Evolutionary conservation across 2,329 filamentous ascomycete species (phyloP).

Genomic region (Pseudocercospora cruenta): DNA sequence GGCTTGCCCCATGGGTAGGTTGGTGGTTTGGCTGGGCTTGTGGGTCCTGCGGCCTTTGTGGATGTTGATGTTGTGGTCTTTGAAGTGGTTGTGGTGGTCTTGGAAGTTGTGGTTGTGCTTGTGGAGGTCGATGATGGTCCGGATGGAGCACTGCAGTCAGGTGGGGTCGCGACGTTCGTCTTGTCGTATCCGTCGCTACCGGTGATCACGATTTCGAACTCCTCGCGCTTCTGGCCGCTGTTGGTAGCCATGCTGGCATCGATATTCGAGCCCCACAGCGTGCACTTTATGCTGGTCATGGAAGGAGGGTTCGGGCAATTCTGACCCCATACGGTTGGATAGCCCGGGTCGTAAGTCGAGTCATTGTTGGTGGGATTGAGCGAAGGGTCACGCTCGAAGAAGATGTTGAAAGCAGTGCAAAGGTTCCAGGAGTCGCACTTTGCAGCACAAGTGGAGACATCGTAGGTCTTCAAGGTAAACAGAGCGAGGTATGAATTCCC

Average conservation of each 20-base stretch:
- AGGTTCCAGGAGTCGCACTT: conserved; percentile 29
- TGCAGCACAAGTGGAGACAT: conserved; percentile 27
- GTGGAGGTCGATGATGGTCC: conserved; percentile 9
- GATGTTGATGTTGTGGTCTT: neutral
- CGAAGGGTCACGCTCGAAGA: conserved; percentile 30
- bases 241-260: conserved; percentile 33
- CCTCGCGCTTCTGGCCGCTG: conserved; percentile 27
- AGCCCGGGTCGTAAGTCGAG: conserved; percentile 22
- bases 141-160: conserved; percentile 14
- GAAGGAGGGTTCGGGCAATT: conserved; percentile 34
- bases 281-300: conserved; percentile 40
- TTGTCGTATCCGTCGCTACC: conserved; percentile 36
- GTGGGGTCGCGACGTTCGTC: conserved; percentile 25
- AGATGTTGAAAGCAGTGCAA: conserved; percentile 32
- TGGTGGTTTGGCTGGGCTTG: conserved; percentile 11
- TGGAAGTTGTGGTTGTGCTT: conserved; percentile 1
- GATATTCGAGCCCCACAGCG: conserved; percentile 38
- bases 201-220: conserved; percentile 35
- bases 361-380: conserved; percentile 31
- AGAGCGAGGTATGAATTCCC: conserved; percentile 31
- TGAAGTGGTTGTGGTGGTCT: neutral
- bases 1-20: conserved; percentile 12
- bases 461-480: conserved; percentile 30
- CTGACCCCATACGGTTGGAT: conserved; percentile 28
- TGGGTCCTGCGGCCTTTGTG: neutral